Base-by-base conservation (phyloP, 2,329 filamentous ascomycete genomes). In the Boeremia lycopersici region DNA sequence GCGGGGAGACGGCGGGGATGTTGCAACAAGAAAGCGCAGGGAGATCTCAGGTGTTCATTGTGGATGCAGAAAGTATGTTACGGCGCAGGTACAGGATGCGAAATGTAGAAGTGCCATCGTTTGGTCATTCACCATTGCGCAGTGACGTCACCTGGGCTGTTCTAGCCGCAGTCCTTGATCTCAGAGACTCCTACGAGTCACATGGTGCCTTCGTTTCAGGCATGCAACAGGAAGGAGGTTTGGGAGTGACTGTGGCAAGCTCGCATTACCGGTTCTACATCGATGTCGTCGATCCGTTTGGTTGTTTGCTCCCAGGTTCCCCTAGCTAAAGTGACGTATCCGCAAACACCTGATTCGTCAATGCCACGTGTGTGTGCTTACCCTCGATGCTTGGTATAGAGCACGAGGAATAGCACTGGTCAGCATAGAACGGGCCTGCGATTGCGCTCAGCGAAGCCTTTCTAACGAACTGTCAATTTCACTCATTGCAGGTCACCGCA, bases 81-180 rank as follows among this genome's bases (percentile, higher is more conserved):
- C 42, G 46, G 42, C 36, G 46, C 47, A 47, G 52, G 46, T 50
- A 55, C 52, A 43, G 11, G 26, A 29, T 17, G 41, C 25, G 26
- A 36, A 15, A 36, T 36, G 35, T 31, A 19, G 50, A 34, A 26
- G 39, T 31, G 50, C 30, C 17, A 40, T 39, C 45, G 29, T 54
- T 48, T 49, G 52, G 25, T 45, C 46, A 50, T 41, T 50, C 40
- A 48, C 45, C 5, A 23, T 23, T 23, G 5, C 3, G 19, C 19
- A 23, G 19, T 55, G 52, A 55, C 52, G 52, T 55, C 52, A 55
- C 38, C 30, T 10, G 33, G 15, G 17, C 42, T 13, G 30, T 46
- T 34, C 41, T 29, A 47, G 38, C 50, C 43, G 36, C 31, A 30
- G 19, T 23, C 10, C 34, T 19, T 19, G 34, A 48, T 47, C 12